A percentile compares a stretch with the other conserved stretches of the same genome.
Conservation (phyloP, 2,329 filamentous ascomycete genomes). For the Peltaster fructicola region DNA sequence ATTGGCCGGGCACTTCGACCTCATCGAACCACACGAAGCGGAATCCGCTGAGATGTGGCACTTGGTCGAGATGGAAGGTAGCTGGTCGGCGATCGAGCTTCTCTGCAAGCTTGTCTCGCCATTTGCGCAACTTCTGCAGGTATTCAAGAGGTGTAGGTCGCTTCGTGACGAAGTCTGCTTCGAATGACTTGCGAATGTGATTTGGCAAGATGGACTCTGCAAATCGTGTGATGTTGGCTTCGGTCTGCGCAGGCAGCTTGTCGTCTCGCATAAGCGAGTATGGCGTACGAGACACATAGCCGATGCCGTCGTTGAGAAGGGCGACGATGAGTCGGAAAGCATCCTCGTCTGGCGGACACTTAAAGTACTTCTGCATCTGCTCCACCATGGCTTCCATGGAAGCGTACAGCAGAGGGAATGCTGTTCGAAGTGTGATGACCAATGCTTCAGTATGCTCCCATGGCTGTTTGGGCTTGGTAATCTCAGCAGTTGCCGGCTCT, state of each 20-base stretch:
- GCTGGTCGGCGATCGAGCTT: conserved; percentile 74
- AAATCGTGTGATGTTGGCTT: conserved; percentile 92
- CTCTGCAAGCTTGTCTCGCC: conserved; percentile 96
- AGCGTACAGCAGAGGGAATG: conserved; percentile 82
- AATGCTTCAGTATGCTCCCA: conserved; percentile 97
- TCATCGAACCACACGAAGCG: conserved; percentile 96
- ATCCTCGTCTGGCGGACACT: conserved; percentile 95
- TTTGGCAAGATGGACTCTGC: conserved; percentile 87
- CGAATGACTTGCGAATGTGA: conserved; percentile 91
- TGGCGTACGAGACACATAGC: conserved; percentile 79
- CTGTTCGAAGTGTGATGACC: conserved; percentile 86
- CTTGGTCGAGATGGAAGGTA: conserved; percentile 60
- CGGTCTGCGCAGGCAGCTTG: conserved; percentile 75
- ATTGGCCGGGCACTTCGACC: conserved; percentile 93
- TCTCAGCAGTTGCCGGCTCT: conserved; percentile 12
- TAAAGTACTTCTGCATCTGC: conserved; percentile 97
- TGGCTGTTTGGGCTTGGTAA: conserved; percentile 49
- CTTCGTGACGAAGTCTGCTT: conserved; percentile 86
- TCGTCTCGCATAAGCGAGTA: conserved; percentile 75
- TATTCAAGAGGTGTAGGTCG: conserved; percentile 98
- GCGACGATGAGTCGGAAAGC: conserved; percentile 96
- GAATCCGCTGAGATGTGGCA: conserved; percentile 88
- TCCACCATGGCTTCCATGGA: conserved; percentile 99
- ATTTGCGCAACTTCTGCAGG: conserved; percentile 86
- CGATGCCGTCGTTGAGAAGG: conserved; percentile 82